Percentiles rank a stretch among this genome's conserved stretches.
Conservation (phyloP, 495 filamentous ascomycete genomes). For the Xylaria palmicola region DNA sequence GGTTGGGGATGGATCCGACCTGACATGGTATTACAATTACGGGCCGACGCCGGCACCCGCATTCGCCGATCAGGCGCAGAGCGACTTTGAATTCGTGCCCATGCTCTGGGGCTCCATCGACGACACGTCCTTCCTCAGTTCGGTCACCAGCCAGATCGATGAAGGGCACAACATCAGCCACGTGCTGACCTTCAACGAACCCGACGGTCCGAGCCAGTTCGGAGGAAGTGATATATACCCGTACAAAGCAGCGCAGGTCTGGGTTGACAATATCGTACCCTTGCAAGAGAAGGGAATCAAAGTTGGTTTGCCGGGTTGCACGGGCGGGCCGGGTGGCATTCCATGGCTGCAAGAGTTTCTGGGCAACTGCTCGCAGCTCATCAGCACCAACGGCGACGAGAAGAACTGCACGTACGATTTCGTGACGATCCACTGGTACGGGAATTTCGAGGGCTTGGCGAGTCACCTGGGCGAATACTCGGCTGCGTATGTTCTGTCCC, state of each 20-base stretch:
- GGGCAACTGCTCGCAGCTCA: constrained; percentile 44
- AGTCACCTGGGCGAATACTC: constrained; percentile 64
- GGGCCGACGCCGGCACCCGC: constrained; percentile 47
- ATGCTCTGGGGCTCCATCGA: constrained; percentile 69
- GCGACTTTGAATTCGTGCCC: constrained; percentile 69
- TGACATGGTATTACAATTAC: constrained; percentile 89
- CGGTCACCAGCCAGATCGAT: constrained; percentile 49
- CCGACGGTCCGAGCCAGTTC: constrained; percentile 51
- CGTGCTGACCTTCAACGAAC: constrained; percentile 75
- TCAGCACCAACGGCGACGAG: constrained; percentile 32
- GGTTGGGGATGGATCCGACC: constrained; percentile 47
- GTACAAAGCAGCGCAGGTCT: constrained; percentile 57
- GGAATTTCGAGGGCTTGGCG: constrained; percentile 69
- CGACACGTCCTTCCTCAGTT: constrained; percentile 55
- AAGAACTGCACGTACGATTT: constrained; percentile 68
- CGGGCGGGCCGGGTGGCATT: constrained; percentile 54
- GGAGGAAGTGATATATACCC: constrained; percentile 63
- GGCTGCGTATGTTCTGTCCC: constrained; percentile 39
- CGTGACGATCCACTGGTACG: constrained; percentile 76
- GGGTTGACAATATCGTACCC: constrained; percentile 66
- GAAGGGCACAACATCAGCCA: constrained; percentile 59
- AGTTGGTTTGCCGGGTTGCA: constrained; percentile 59
- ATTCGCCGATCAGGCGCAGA: constrained; percentile 42
- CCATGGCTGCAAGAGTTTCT: constrained; percentile 65
- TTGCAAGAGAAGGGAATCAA: constrained; percentile 56